Conservation (phyloP, 352 stramenopile genomes). For the Pythium oligandrum region DNA sequence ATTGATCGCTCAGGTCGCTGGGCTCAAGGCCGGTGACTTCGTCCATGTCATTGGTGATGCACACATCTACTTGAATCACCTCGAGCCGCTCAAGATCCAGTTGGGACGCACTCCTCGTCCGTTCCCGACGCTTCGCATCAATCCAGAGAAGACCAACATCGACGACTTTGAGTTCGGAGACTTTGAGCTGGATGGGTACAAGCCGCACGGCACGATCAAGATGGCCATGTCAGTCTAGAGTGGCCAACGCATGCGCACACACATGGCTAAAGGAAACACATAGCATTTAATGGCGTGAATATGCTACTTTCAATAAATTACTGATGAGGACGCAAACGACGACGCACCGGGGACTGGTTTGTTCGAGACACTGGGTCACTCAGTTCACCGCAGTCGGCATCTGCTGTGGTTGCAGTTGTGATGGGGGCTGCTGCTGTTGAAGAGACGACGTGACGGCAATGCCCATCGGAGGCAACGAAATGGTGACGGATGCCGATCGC, state of each 20-base stretch:
- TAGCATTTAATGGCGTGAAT: too few species aligned
- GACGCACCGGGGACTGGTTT: too few species aligned
- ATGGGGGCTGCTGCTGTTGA: constrained; percentile 26
- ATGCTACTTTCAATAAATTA: too few species aligned
- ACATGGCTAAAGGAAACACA: too few species aligned
- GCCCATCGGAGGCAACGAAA: constrained; percentile 69
- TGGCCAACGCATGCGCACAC: not conserved
- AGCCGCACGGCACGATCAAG: constrained; percentile 96
- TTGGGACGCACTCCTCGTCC: constrained; percentile 88
- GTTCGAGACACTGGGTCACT: not conserved
- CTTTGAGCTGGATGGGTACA: constrained; percentile 96
- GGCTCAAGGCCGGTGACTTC: constrained; percentile 95
- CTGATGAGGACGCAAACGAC: too few species aligned
- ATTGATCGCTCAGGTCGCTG: constrained; percentile 94
- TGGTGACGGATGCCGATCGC: constrained; percentile 53
- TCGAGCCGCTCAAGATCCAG: constrained; percentile 96
- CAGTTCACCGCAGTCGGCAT: constrained; percentile 8
- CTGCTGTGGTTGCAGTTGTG: constrained; percentile 6
- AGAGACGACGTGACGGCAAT: constrained; percentile 59
- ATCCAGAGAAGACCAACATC: constrained; percentile 84
- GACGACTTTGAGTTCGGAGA: constrained; percentile 95
- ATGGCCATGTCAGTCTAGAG: constrained; percentile 98
- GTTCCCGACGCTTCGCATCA: constrained; percentile 95
- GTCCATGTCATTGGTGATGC: constrained; percentile 99
- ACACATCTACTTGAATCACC: constrained; percentile 99